Evolutionary conservation across 805 yeast genomes (phyloP), one percentile per base, ranked within the genome.

Genomic region (Lachancea thermotolerans): DNA sequence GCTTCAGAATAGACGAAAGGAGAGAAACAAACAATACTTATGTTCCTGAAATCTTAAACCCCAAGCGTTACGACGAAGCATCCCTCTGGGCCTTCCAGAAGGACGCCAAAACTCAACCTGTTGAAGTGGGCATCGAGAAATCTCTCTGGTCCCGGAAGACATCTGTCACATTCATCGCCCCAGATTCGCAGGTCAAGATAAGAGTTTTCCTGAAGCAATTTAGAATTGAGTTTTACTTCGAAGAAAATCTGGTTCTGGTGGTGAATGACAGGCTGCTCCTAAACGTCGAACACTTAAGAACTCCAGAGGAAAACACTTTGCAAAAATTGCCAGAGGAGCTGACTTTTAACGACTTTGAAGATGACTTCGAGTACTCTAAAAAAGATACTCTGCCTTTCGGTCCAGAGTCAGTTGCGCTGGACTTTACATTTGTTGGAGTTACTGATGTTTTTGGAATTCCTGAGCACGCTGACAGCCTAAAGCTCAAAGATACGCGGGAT

Each of bases 391-490:
- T 85, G 10, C 87, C 89, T 7, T 66, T 85, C 34, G 95, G 95
- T 0, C 98, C 99, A 0, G 98, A 93, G 63, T 78, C 96, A 0
- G 72, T 93, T 21, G 96, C 83, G 0, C 52, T 85, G 27, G 99
- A 93, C 61, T 74, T 88, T 48, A 66, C 78, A 0, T 81, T 93
- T 52, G 58, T 65, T 2, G 81, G 78, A 0, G 82, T 72, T 53
- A 60, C 69, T 4, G 73, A 82, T 56, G 85, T 87, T 1, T 93
- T 78, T 62, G 99, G 99, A n/a, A 84, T 93, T 37, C 98, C 99
- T 0, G 99, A 93, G 64, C 99, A 93, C 58, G 91, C 98, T 0
- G 95, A 87, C 54, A 69, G 83, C 1, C 66, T 93, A 40, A 72
- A 82, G 15, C 69, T 93, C 52, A 79, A 80, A 45, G 91, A 85